Conservation (phyloP, 2,329 filamentous ascomycete genomes). For the Sodiomyces alkalinus region DNA sequence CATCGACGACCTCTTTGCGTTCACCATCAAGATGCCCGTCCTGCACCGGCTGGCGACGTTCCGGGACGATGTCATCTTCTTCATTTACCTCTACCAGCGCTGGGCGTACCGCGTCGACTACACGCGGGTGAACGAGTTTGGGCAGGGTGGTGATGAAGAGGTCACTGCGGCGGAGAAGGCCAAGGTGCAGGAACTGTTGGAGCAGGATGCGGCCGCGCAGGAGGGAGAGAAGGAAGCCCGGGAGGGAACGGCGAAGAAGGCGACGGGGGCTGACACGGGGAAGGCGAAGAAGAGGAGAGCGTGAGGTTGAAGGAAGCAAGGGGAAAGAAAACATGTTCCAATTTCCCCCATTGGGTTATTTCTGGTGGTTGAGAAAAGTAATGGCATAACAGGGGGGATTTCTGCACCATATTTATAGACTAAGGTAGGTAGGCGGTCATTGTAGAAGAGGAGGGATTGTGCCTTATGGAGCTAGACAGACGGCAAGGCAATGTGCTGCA, state of each 20-base stretch:
- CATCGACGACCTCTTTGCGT: conserved; percentile 96
- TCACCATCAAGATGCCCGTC: conserved; percentile 98
- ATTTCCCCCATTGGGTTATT: no score
- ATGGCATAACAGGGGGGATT: no score
- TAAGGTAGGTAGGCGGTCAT: no score
- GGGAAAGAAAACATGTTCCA: no score
- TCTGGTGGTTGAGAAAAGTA: no score
- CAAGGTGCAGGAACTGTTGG: conserved; percentile 15
- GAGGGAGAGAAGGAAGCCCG: no score
- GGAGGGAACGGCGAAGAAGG: conserved; percentile 19
- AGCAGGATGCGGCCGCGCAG: conserved; percentile 20
- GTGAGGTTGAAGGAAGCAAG: no score
- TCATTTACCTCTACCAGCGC: conserved; percentile 88
- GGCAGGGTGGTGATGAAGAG: conserved; percentile 91
- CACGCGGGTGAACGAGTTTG: conserved; percentile 89
- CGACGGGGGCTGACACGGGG: conserved; percentile 33
- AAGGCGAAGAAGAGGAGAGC: conserved; percentile 28
- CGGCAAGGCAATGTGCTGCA: no score
- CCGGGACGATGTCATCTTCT: conserved; percentile 94
- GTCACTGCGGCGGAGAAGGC: conserved; percentile 32
- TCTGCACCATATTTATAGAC: no score
- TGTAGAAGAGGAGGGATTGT: no score
- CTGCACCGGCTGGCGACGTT: conserved; percentile 85
- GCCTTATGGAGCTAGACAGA: no score
- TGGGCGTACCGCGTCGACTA: conserved; percentile 90